Base-by-base conservation (phyloP, 2,329 filamentous ascomycete species). In the Trichoderma harzianum region DNA sequence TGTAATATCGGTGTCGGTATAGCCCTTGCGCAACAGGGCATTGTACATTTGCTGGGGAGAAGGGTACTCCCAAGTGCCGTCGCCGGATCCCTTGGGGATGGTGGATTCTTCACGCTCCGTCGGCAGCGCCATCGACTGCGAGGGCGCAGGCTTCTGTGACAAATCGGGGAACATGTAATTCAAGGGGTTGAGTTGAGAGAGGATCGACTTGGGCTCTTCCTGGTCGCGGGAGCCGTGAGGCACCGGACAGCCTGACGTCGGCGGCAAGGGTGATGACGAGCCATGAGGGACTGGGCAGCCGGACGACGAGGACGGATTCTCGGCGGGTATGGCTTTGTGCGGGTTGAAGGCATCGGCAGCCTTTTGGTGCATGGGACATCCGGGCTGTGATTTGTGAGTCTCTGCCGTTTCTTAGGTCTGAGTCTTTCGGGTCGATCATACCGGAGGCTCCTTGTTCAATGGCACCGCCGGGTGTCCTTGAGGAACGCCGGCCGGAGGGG, bases 21-120 rank as follows among this genome's bases (percentile, higher is more conserved):
- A 96, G 72, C 96, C 96, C 83, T 99, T 99, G 74, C 96, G 92
- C 73, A 98, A 85, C 83, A 99, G 92, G 8, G 96, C 96, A 79
- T 99, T 98, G 86, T 98, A 99, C 96, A 99, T 99, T 83, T 99
- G 96, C 84, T 99, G 96, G 0, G 96, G 95, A 0, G 94, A 98
- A 0, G 96, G 96, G 80, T 99, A 99, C 82, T 98, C 96, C 96
- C 96, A 99, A 78, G 71, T 97, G 61, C 90, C 89, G 67, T 91
- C 87, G 62, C 89, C 88, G 72, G 92, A 90, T 77, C 93, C 93
- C 76, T 92, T 92, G n/a, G 96, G 96, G 76, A 99, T 99, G 1
- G 95, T 94, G 1, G 93, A 97, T 34, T 88, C 84, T 81, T 98
- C 94, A 76, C 96, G 92, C 7, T 90, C 88, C 2, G 95, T 92